Evolutionary conservation across 148 eudicot genomes (phyloP).

Genomic region (Rhododendron ferrugineum): DNA sequence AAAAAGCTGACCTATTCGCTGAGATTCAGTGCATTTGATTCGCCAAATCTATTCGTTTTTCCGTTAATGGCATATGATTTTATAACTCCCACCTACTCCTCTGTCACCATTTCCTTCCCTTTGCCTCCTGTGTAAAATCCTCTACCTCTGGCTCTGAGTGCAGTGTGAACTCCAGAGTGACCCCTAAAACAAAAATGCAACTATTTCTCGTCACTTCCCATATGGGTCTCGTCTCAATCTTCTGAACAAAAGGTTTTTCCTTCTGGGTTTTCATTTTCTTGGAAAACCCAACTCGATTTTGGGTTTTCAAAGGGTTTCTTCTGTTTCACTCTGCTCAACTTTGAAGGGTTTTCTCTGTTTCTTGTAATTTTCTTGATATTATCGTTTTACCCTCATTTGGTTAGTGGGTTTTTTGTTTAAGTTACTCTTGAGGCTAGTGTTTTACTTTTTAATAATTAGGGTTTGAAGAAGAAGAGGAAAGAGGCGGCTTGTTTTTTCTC

Average conservation of each 20-base stretch:
- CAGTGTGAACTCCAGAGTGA: background rate
- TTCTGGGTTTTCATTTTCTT: background rate
- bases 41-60: constrained; percentile 13
- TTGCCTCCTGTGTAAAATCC: constrained; percentile 6
- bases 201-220: background rate
- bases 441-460: background rate
- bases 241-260: background rate
- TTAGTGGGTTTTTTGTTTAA: background rate
- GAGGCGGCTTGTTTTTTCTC: background rate
- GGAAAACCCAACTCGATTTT: background rate
- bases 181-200: background rate
- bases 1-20: constrained; percentile 2
- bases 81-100: constrained; percentile 3
- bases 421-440: background rate
- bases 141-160: background rate
- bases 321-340: background rate
- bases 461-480: background rate
- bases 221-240: constrained; percentile 3
- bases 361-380: background rate
- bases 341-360: background rate
- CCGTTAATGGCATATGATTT: constrained; percentile 2
- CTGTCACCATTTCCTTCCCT: background rate
- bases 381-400: background rate
- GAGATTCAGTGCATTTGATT: constrained; percentile 8
- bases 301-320: background rate